These are phyloP conservation scores for Forsythia suspensa DNA, from an alignment of 257 asterid genomes.

Conservation along the genomic window DNA sequence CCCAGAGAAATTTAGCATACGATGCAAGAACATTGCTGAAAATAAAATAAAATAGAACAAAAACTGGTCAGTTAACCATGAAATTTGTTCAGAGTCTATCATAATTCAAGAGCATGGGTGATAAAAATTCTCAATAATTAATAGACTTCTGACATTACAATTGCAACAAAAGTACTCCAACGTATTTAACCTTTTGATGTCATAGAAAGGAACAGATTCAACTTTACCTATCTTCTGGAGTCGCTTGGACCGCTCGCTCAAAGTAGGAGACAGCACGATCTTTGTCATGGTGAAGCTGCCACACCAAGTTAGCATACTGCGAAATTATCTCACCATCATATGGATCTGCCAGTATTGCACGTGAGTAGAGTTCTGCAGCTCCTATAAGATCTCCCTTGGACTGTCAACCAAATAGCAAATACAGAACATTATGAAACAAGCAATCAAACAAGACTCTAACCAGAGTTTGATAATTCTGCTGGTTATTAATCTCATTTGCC, in stretches of 20 bases:
- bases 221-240: conserved; percentile 66
- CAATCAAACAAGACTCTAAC: neutral
- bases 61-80: neutral
- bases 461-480: neutral
- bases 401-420: conserved; percentile 37
- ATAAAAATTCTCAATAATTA: neutral
- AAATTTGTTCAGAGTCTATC: neutral
- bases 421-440: neutral
- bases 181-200: neutral
- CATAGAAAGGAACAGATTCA: neutral
- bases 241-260: conserved; percentile 61
- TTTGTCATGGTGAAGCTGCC: conserved; percentile 66
- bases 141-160: neutral
- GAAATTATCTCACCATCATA: conserved; percentile 58
- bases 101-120: neutral
- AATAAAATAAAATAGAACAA: conserved; percentile 1
- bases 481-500: neutral
- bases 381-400: conserved; percentile 62
- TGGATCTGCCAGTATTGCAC: conserved; percentile 65
- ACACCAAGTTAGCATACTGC: conserved; percentile 60
- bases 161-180: neutral
- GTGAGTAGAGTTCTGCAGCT: conserved; percentile 69
- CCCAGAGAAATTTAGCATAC: conserved; percentile 89
- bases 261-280: conserved; percentile 59
- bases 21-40: conserved; percentile 78